These are phyloP conservation scores for Chlamydomonas incerta DNA, from an alignment of 139 green algal genomes.

Conservation along the genomic window DNA sequence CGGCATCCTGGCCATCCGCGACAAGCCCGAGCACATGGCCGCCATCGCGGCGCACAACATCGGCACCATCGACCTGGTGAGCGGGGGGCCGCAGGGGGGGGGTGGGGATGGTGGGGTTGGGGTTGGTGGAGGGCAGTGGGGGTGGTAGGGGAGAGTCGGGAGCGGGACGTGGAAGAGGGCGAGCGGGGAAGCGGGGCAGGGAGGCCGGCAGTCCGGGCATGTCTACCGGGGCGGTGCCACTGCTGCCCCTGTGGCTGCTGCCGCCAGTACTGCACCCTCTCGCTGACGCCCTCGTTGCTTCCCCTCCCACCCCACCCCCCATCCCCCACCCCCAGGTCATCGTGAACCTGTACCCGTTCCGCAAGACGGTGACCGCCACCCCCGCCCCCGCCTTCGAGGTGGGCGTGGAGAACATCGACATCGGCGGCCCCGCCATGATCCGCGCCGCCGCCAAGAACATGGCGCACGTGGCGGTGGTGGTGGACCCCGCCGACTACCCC, in stretches of 20 bases:
- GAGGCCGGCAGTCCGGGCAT: not conserved
- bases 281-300: not conserved
- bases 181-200: not conserved
- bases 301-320: not conserved
- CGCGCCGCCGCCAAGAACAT: conserved; percentile 94
- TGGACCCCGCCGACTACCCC: conserved; percentile 91
- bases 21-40: conserved; percentile 85
- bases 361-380: conserved; percentile 86
- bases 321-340: conserved; percentile 70
- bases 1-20: conserved; percentile 94
- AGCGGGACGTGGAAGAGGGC: not conserved
- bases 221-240: too few species aligned
- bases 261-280: too few species aligned
- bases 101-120: not conserved
- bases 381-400: conserved; percentile 81
- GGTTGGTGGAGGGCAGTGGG: too few species aligned
- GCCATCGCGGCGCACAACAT: conserved; percentile 92
- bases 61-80: conserved; percentile 91
- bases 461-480: conserved; percentile 85
- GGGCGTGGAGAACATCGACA: conserved; percentile 99
- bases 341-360: conserved; percentile 99
- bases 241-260: too few species aligned
- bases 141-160: not conserved
- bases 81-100: not conserved
- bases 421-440: conserved; percentile 98